These are phyloP conservation scores for Cladosporium sp. DNA, from an alignment of 2,329 filamentous ascomycete species.

Conservation along the genomic window DNA sequence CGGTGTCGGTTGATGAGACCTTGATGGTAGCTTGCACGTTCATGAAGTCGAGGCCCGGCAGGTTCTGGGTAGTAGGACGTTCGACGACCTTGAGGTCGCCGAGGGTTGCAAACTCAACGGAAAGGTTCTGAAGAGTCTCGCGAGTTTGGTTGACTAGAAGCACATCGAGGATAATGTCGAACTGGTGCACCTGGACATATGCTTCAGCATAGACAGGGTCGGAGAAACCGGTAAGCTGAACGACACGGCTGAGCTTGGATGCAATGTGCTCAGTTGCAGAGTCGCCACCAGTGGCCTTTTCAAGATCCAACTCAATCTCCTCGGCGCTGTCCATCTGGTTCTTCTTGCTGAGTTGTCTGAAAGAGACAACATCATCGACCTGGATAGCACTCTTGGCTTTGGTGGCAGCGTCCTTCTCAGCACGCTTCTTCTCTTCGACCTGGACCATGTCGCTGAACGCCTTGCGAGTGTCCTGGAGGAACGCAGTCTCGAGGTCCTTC, in stretches of 20 bases:
- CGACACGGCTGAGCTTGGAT: slow-evolving; percentile 92
- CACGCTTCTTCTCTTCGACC: slow-evolving; percentile 95
- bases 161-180: slow-evolving; percentile 96
- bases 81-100: slow-evolving; percentile 98
- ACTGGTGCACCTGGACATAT: slow-evolving; percentile 98
- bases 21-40: slow-evolving; percentile 99
- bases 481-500: slow-evolving; percentile 88
- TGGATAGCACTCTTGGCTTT: slow-evolving; percentile 93
- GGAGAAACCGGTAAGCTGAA: slow-evolving; percentile 96
- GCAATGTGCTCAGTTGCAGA: slow-evolving; percentile 79
- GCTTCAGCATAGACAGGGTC: slow-evolving; percentile 98
- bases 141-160: slow-evolving; percentile 95
- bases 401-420: slow-evolving; percentile 88
- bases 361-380: slow-evolving; percentile 90
- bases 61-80: slow-evolving; percentile 91
- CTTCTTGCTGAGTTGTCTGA: slow-evolving; percentile 91
- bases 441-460: slow-evolving; percentile 97
- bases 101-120: slow-evolving; percentile 96
- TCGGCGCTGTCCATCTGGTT: slow-evolving; percentile 78
- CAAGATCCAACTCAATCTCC: slow-evolving; percentile 84
- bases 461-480: slow-evolving; percentile 90
- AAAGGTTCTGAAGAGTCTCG: slow-evolving; percentile 94
- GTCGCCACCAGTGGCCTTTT: slow-evolving; percentile 92
- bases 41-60: slow-evolving; percentile 93
- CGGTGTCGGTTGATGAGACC: slow-evolving; percentile 95